Evolutionary conservation across 495 filamentous ascomycete genomes (phyloP).

Genomic region (Aspergillus mulundensis): DNA sequence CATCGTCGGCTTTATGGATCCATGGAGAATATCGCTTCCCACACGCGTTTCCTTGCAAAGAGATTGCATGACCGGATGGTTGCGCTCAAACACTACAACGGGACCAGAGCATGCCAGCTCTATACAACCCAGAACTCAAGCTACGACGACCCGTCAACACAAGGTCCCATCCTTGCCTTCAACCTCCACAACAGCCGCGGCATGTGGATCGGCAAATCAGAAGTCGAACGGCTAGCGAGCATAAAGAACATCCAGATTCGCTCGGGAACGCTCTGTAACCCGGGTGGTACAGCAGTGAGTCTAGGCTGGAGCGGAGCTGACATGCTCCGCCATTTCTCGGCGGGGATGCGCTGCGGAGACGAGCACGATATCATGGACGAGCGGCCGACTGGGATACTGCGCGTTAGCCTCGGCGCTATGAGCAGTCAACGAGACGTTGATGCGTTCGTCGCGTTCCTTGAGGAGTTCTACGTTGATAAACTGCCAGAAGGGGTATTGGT

Average conservation of each 20-base stretch:
- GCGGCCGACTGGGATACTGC: conserved; percentile 81
- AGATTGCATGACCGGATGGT: conserved; percentile 55
- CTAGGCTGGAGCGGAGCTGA: conserved; percentile 71
- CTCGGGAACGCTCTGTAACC: conserved; percentile 87
- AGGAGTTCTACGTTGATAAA: conserved; percentile 70
- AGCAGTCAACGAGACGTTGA: conserved; percentile 74
- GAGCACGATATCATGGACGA: conserved; percentile 77
- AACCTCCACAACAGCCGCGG: conserved; percentile 66
- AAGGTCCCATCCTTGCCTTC: conserved; percentile 82
- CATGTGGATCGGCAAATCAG: conserved; percentile 72
- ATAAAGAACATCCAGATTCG: conserved; percentile 76
- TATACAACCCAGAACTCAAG: conserved; percentile 47
- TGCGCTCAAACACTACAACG: conserved; percentile 63
- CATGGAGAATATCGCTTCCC: conserved; percentile 67
- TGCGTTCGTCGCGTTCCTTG: conserved; percentile 63
- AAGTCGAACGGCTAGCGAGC: conserved; percentile 78
- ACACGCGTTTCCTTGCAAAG: conserved; percentile 63
- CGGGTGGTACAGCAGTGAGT: conserved; percentile 70
- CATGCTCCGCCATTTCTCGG: conserved; percentile 73
- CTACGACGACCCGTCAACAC: conserved; percentile 43
- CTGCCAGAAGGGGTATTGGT: conserved; percentile 23
- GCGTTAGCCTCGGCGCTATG: conserved; percentile 84
- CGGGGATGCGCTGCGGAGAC: conserved; percentile 73
- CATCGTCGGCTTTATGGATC: conserved; percentile 67
- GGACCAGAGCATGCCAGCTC: conserved; percentile 57